Percentiles rank a stretch among this genome's conserved stretches.
These are phyloP conservation scores for Tardiomyces digboiensis DNA, from an alignment of 1,139 yeast species.

Conservation along the genomic window DNA sequence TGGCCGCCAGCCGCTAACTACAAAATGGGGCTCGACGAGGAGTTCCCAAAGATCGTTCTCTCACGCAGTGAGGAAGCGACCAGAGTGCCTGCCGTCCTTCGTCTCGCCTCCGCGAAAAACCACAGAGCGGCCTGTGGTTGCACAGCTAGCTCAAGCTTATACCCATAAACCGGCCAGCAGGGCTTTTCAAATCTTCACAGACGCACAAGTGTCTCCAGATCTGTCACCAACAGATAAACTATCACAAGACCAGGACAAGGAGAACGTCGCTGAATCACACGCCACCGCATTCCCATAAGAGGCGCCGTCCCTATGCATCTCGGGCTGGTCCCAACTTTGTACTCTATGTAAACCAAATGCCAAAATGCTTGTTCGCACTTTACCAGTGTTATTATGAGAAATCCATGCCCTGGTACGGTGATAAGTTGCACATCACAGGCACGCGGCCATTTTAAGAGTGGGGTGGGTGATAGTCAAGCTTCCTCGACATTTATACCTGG, in stretches of 20 bases:
- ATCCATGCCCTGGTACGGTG: no score
- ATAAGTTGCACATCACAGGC: no score
- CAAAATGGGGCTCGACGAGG: not conserved
- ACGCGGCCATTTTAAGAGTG: no score
- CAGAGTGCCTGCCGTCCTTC: not conserved
- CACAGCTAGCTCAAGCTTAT: not conserved
- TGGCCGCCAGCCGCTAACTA: not conserved
- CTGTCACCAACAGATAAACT: no score
- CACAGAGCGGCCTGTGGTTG: not conserved
- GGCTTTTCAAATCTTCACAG: not conserved
- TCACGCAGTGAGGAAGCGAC: not conserved
- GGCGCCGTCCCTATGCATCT: not conserved
- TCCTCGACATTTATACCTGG: no score
- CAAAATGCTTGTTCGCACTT: no score
- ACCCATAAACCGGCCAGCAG: not conserved
- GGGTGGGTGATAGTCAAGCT: no score
- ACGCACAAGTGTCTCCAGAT: not conserved
- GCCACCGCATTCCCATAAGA: not conserved
- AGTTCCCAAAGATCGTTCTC: not conserved
- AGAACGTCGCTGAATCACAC: not conserved
- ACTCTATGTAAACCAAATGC: not conserved
- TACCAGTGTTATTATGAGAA: no score
- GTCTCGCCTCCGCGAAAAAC: not conserved
- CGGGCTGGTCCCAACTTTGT: not conserved
- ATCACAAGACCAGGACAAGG: not conserved